Conservation (phyloP, 345 rosid genomes). For the Salix exigua region DNA sequence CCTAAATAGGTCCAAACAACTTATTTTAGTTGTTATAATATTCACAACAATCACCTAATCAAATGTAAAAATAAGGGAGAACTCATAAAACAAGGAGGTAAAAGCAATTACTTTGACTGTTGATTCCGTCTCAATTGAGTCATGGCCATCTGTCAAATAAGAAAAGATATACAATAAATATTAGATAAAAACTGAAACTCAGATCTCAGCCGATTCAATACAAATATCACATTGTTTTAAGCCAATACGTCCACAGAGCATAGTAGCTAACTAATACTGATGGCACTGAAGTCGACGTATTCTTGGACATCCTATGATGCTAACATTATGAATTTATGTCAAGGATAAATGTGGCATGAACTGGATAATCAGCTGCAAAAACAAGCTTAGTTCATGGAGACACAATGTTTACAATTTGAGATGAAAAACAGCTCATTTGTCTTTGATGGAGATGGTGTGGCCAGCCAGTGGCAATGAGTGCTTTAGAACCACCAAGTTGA, state of each 20-base stretch:
- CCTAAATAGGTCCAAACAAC: slow-evolving; percentile 23
- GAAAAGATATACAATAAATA: slow-evolving; percentile 12
- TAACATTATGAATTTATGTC: neutral
- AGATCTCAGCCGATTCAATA: neutral
- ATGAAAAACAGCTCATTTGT: neutral
- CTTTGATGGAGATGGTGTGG: neutral
- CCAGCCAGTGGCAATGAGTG: neutral
- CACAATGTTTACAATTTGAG: neutral
- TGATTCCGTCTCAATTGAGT: slow-evolving; percentile 6
- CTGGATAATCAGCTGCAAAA: neutral
- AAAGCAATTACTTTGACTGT: slow-evolving; percentile 27
- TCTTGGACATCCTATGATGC: neutral
- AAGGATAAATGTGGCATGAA: neutral
- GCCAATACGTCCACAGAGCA: neutral
- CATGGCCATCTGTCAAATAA: slow-evolving; percentile 24
- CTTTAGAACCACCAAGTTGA: neutral
- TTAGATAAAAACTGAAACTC: neutral
- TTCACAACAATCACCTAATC: neutral
- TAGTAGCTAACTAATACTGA: neutral
- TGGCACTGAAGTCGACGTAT: neutral
- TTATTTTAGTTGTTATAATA: slow-evolving; percentile 3
- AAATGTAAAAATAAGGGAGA: slow-evolving; percentile 2
- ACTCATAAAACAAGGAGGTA: neutral
- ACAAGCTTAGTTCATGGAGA: neutral
- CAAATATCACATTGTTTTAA: neutral